Conservation (phyloP, 2,329 filamentous ascomycete species). For the Pyricularia grisea region DNA sequence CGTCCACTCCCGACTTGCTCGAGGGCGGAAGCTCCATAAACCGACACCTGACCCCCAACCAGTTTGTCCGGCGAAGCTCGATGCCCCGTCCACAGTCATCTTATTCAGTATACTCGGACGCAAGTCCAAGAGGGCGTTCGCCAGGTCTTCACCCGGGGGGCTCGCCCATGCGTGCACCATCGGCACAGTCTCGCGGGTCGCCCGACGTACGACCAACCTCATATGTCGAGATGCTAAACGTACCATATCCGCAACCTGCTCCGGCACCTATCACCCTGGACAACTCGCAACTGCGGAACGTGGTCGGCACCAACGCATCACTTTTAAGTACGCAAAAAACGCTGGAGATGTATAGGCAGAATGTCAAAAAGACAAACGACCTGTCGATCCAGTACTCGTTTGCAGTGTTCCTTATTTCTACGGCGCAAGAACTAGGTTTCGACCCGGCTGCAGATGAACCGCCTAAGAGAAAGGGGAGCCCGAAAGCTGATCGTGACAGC, state of each 20-base stretch:
- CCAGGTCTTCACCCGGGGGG: conserved; percentile 31
- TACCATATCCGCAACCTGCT: conserved; percentile 71
- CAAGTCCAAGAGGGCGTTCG: conserved; percentile 53
- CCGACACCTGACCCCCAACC: conserved; percentile 53
- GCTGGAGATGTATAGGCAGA: conserved; percentile 92
- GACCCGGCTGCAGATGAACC: conserved; percentile 40
- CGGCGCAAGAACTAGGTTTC: conserved; percentile 68
- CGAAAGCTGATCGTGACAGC: conserved; percentile 35
- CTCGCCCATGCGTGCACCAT: conserved; percentile 35
- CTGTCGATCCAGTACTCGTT: conserved; percentile 90
- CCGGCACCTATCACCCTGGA: conserved; percentile 61
- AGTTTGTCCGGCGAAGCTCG: conserved; percentile 44
- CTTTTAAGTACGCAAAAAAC: conserved; percentile 88
- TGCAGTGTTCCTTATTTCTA: conserved; percentile 85
- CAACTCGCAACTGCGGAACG: conserved; percentile 69
- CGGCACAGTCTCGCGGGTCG: conserved; percentile 42
- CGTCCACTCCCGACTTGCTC: conserved; percentile 41
- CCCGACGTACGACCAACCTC: conserved; percentile 43
- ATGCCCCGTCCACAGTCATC: conserved; percentile 64
- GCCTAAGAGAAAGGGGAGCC: conserved; percentile 32
- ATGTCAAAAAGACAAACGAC: conserved; percentile 95
- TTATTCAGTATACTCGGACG: conserved; percentile 67
- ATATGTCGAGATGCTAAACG: conserved; percentile 52
- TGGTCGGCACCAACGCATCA: conserved; percentile 82
- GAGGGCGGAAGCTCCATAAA: conserved; percentile 43